Percentiles rank a stretch among this genome's conserved stretches.
Conservation (phyloP, 2,329 filamentous ascomycete species). For the Trematosphaeria pertusa region DNA sequence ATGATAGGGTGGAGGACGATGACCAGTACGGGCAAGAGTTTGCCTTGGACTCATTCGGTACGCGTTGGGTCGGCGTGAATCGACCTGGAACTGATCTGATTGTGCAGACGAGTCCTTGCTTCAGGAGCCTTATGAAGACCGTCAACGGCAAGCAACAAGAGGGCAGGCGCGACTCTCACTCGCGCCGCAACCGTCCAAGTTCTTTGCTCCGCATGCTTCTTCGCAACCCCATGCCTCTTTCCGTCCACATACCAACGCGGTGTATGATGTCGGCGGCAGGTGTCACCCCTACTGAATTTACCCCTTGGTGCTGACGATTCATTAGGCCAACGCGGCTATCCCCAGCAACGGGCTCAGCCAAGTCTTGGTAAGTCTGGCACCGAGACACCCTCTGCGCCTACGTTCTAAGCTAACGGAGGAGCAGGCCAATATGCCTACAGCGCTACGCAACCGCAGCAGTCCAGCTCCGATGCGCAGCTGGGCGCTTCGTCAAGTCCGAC, state of each 20-base stretch:
- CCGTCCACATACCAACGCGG: not conserved
- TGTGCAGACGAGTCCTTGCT: conserved; percentile 46
- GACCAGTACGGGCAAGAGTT: conserved; percentile 8
- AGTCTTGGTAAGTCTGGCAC: no score
- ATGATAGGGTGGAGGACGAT: conserved; percentile 37
- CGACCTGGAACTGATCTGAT: conserved; percentile 1
- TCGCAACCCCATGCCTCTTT: conserved; percentile 12
- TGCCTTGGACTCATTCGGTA: conserved; percentile 59
- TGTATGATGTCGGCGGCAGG: conserved; percentile 6
- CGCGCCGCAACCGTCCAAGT: conserved; percentile 27
- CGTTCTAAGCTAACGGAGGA: conserved; percentile 6
- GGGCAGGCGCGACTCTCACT: conserved; percentile 49
- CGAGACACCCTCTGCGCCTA: no score
- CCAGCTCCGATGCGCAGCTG: conserved; percentile 40
- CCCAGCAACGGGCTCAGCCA: no score
- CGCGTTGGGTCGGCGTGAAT: conserved; percentile 8
- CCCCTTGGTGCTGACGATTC: conserved; percentile 5
- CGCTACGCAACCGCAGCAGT: conserved; percentile 17
- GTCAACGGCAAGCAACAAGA: conserved; percentile 42
- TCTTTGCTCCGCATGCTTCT: conserved; percentile 5
- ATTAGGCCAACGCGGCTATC: conserved; percentile 7
- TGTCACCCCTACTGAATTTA: not conserved
- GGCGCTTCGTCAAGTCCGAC: conserved; percentile 50
- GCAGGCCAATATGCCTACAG: conserved; percentile 34
- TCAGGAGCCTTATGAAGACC: conserved; percentile 38